Conservation (phyloP, 2,329 filamentous ascomycete species). For the Botryotinia convoluta region DNA sequence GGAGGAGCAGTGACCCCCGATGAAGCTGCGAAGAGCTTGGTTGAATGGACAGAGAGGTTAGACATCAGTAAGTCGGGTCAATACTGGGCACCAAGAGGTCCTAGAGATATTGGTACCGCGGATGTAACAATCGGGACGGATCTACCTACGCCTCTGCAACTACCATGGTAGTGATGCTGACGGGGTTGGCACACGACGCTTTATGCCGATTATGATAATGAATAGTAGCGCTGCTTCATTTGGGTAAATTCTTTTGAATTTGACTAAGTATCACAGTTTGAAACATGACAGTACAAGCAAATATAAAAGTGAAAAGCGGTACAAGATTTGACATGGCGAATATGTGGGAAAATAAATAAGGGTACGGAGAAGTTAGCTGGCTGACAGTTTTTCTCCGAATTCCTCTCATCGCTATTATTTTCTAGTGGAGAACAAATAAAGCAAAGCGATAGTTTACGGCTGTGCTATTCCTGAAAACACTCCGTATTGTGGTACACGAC, state of each 20-base stretch:
- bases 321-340: not conserved
- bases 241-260: not conserved
- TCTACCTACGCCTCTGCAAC: conserved; percentile 60
- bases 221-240: not conserved
- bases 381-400: too few species aligned
- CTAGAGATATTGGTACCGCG: conserved; percentile 68
- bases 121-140: conserved; percentile 60
- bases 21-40: conserved; percentile 60
- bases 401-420: not conserved
- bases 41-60: conserved; percentile 60
- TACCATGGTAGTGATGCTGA: conserved; percentile 55
- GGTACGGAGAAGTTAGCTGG: too few species aligned
- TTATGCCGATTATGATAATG: not conserved
- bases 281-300: not conserved
- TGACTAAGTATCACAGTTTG: not conserved
- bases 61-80: conserved; percentile 65
- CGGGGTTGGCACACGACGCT: not conserved
- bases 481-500: not conserved
- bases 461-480: not conserved
- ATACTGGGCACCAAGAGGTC: conserved; percentile 71
- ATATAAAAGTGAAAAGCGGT: not conserved
- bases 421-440: not conserved
- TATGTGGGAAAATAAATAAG: too few species aligned
- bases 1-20: conserved; percentile 70
- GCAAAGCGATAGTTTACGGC: not conserved